These are phyloP conservation scores for Backusella psychrophila DNA, from an alignment of 192 early-diverging fungal species.

Conservation along the genomic window DNA sequence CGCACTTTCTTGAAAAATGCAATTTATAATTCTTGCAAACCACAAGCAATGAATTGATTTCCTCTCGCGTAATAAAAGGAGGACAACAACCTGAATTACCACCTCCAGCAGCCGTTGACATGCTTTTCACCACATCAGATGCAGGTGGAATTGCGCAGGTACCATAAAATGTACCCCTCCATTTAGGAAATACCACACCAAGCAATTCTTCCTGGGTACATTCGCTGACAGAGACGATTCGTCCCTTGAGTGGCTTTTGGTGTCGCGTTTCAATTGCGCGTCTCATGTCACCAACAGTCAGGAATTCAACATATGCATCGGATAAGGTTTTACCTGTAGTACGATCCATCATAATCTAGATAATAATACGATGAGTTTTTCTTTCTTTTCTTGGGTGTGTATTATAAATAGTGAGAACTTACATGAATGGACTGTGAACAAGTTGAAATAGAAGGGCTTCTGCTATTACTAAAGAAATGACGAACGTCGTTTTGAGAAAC, in stretches of 20 bases:
- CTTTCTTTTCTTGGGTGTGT: background rate
- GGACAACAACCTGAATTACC: slow-evolving; percentile 15
- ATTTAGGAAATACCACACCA: slow-evolving; percentile 53
- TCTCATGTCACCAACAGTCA: slow-evolving; percentile 46
- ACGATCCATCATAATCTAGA: slow-evolving; percentile 59
- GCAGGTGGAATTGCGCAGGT: slow-evolving; percentile 38
- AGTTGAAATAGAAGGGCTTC: slow-evolving; percentile 39
- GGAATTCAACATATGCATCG: slow-evolving; percentile 67
- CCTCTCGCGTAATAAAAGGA: slow-evolving; percentile 60
- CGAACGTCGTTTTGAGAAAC: slow-evolving; percentile 53
- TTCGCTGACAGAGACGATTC: slow-evolving; percentile 48
- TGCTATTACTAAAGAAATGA: slow-evolving; percentile 41
- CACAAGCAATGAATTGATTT: slow-evolving; percentile 67
- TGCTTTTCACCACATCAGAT: slow-evolving; percentile 5
- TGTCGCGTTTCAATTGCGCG: slow-evolving; percentile 50
- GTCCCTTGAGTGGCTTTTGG: slow-evolving; percentile 57
- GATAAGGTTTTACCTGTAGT: slow-evolving; percentile 70
- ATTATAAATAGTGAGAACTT: slow-evolving; percentile 9
- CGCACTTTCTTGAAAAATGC: slow-evolving; percentile 72
- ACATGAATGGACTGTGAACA: slow-evolving; percentile 55
- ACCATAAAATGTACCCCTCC: slow-evolving; percentile 47
- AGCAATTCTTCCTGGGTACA: slow-evolving; percentile 58
- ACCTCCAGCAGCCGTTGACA: slow-evolving; percentile 20
- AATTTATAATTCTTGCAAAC: slow-evolving; percentile 77
- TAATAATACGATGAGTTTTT: background rate